Evolutionary conservation across 2,329 filamentous ascomycete species (phyloP), one percentile per base, ranked within the genome.

Genomic region (Pseudogymnoascus sp.): DNA sequence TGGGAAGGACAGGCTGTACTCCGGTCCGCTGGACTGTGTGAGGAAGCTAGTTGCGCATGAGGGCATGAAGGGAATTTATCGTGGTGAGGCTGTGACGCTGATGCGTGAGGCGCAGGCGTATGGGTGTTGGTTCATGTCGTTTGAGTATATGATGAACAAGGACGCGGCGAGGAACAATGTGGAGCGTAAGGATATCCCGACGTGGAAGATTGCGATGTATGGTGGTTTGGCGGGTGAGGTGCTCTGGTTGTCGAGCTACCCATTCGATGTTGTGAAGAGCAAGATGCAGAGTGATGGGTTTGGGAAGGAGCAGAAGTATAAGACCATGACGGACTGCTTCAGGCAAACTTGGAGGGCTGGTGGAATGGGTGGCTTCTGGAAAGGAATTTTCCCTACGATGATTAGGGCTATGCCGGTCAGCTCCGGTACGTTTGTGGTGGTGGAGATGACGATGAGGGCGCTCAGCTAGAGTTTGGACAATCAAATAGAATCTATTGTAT

Each of bases 231-330:
- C 95, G 0, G 95, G 95, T 70, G 95, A 99, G 81, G 91, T 87
- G 62, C 83, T 99, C 64, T 99, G 95, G 95, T 80, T 99, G 63
- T 83, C 84, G 37, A 96, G 92, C 74, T 99, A 99, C 78, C 95
- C 95, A 21, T 89, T 99, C 69, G 95, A 99, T 78, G 93, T 99
- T 28, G 79, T 99, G 78, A 99, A 99, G 89, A 96, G 92, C 79
- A 98, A 96, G 85, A 97, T 98, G 93, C 95, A 99, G 84, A 96
- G 89, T 65, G 95, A 99, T 78, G 93, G 90, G 0, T 95, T 97
- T 74, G 92, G 90, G 4, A 67, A 75, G 60, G 79, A 83, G 67
- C 86, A 88, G 80, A 83, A 83, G 74, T 99, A 90, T 78, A 85
- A 80, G 75, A 88, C 81, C 64, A 97, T 97, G 93, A 84, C 88